Percentiles rank a stretch among this genome's conserved stretches.
phyloP scores from a whole-genome alignment of 371 early-diverging fungal species.

The Rhizopus microsporus region DNA sequence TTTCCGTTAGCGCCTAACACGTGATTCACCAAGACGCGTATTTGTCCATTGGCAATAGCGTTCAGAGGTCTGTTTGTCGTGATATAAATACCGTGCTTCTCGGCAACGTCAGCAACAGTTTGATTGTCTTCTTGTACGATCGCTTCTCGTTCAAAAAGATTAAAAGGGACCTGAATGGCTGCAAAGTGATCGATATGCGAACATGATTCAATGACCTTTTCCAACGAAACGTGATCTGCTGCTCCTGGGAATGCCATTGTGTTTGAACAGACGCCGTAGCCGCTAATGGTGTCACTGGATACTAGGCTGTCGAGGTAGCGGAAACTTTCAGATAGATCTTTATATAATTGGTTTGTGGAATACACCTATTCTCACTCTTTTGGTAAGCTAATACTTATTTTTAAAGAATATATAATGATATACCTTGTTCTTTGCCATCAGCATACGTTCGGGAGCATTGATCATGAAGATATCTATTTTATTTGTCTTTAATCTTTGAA shows the following conservation, averaged over 20 bases:
- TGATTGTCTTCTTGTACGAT: constrained; percentile 28
- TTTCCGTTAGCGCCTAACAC: constrained; percentile 34
- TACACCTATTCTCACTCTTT: constrained; percentile 23
- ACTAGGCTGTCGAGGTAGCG: constrained; percentile 67
- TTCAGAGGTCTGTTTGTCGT: constrained; percentile 77
- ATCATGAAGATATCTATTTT: constrained; percentile 75
- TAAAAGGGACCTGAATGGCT: constrained; percentile 72
- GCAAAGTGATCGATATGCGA: constrained; percentile 53
- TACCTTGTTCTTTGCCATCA: constrained; percentile 56
- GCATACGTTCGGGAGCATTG: constrained; percentile 79
- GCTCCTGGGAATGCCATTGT: constrained; percentile 61
- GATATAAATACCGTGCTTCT: constrained; percentile 60
- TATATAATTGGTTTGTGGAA: constrained; percentile 50
- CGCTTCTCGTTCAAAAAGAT: constrained; percentile 75
- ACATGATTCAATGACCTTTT: constrained; percentile 35
- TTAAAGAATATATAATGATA: neutral
- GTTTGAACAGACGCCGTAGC: constrained; percentile 77
- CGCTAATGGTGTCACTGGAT: constrained; percentile 55
- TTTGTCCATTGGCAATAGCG: constrained; percentile 67
- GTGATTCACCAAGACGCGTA: constrained; percentile 61
- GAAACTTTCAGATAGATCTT: constrained; percentile 61
- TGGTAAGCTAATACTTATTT: neutral
- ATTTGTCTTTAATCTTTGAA: constrained; percentile 61
- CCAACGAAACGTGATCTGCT: constrained; percentile 63
- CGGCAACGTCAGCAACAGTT: constrained; percentile 58